These are phyloP conservation scores for Penicillium brasilianum DNA, from an alignment of 2,329 filamentous ascomycete genomes.

Conservation along the genomic window DNA sequence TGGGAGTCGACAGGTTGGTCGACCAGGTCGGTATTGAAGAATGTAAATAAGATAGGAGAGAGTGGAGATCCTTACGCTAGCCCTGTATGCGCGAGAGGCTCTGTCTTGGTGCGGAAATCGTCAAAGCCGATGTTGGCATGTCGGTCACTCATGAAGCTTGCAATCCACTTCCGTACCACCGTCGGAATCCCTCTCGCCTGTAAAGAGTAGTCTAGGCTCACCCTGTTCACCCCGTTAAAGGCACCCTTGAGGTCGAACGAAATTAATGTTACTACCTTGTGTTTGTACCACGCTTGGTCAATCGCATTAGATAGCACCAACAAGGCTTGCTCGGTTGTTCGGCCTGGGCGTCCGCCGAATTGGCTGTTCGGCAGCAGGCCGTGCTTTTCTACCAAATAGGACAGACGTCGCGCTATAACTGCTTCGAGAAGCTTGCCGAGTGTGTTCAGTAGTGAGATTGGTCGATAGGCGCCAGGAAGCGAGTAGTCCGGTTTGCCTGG, in stretches of 20 bases:
- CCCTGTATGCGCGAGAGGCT: slow-evolving; percentile 14
- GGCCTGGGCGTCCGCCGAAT: slow-evolving; percentile 22
- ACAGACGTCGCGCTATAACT: slow-evolving; percentile 22
- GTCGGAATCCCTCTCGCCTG: slow-evolving; percentile 15
- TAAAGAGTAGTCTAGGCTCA: slow-evolving; percentile 15
- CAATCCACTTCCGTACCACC: slow-evolving; percentile 18
- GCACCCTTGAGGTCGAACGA: slow-evolving; percentile 17
- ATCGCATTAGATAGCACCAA: slow-evolving; percentile 18
- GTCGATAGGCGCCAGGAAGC: slow-evolving; percentile 29
- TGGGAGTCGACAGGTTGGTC: slow-evolving; percentile 27
- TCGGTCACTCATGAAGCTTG: slow-evolving; percentile 25
- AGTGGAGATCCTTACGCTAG: slow-evolving; percentile 37
- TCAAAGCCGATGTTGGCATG: slow-evolving; percentile 24
- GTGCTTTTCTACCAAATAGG: slow-evolving; percentile 18
- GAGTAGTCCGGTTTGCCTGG: slow-evolving; percentile 34
- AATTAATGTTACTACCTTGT: slow-evolving; percentile 11
- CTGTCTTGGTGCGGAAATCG: slow-evolving; percentile 17
- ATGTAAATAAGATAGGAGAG: slow-evolving; percentile 43
- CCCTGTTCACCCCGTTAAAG: slow-evolving; percentile 15
- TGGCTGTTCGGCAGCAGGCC: slow-evolving; percentile 20
- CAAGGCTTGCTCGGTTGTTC: slow-evolving; percentile 21
- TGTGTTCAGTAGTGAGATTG: slow-evolving; percentile 34
- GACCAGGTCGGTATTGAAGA: slow-evolving; percentile 46
- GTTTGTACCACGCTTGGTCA: slow-evolving; percentile 14
- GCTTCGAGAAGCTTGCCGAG: slow-evolving; percentile 29